Evolutionary conservation across 345 rosid species (phyloP).

Genomic region (Trapa bicornis): DNA sequence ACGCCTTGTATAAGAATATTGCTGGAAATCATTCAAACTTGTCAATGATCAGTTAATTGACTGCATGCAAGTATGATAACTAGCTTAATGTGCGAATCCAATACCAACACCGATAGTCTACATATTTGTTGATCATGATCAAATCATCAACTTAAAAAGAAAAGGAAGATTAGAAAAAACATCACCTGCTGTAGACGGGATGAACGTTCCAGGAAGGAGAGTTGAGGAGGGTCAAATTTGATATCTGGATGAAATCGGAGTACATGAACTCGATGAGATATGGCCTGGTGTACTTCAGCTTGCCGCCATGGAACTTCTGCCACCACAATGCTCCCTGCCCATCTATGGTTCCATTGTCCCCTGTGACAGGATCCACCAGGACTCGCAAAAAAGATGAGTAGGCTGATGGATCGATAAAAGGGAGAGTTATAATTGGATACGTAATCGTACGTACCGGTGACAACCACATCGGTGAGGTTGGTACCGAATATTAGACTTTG

Average conservation of each 20-base stretch:
- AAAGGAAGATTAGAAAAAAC: too few relatives aligned
- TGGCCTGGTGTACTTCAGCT: slow-evolving; percentile 79
- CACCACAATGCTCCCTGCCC: slow-evolving; percentile 97
- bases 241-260: slow-evolving; percentile 54
- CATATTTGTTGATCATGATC: too few relatives aligned
- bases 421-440: too few relatives aligned
- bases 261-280: slow-evolving; percentile 75
- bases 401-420: too few relatives aligned
- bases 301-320: slow-evolving; percentile 65
- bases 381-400: too few relatives aligned
- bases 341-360: slow-evolving; percentile 72
- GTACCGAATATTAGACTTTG: slow-evolving; percentile 72
- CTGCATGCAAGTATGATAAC: not conserved
- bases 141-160: too few relatives aligned
- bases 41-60: not conserved
- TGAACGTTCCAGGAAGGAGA: slow-evolving; percentile 91
- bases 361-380: slow-evolving; percentile 13
- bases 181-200: slow-evolving; percentile 80
- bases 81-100: not conserved
- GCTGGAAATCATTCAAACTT: slow-evolving; percentile 24
- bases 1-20: slow-evolving; percentile 60
- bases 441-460: slow-evolving; percentile 38
- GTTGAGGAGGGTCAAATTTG: slow-evolving; percentile 72
- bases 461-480: slow-evolving; percentile 70
- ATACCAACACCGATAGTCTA: not conserved